Conservation (phyloP, 2,329 filamentous ascomycete genomes). For the Zarea fungicola region DNA sequence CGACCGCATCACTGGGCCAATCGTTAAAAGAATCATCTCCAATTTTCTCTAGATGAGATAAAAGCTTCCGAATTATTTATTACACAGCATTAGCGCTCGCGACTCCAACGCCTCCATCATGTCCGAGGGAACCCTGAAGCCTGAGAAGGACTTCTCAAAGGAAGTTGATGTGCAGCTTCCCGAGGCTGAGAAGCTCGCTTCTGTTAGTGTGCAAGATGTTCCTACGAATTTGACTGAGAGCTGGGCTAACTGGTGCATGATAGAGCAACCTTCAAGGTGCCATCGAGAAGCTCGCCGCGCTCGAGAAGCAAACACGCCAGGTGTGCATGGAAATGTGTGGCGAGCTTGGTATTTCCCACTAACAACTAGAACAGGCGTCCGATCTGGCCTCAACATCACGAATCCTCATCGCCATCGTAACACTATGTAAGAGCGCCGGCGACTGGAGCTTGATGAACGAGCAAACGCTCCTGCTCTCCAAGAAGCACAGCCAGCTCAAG, state of each 20-base stretch:
- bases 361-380: slow-evolving; percentile 61
- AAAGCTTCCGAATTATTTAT: neutral
- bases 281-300: slow-evolving; percentile 83
- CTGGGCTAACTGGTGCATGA: neutral
- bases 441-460: slow-evolving; percentile 96
- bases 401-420: slow-evolving; percentile 81
- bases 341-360: slow-evolving; percentile 14
- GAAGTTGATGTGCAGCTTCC: slow-evolving; percentile 89
- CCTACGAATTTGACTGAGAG: slow-evolving; percentile 13
- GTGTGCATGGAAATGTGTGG: slow-evolving; percentile 42
- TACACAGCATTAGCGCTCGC: slow-evolving; percentile 1
- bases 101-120: slow-evolving; percentile 41
- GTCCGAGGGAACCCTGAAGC: slow-evolving; percentile 80
- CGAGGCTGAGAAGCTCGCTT: slow-evolving; percentile 83
- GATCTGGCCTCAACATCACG: slow-evolving; percentile 94
- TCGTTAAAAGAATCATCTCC: neutral
- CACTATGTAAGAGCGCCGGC: slow-evolving; percentile 84
- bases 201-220: slow-evolving; percentile 53
- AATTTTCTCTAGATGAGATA: neutral
- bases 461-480: slow-evolving; percentile 90
- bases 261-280: slow-evolving; percentile 76
- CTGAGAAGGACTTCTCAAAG: slow-evolving; percentile 98
- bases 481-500: slow-evolving; percentile 99
- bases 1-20: neutral
- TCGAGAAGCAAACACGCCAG: slow-evolving; percentile 98